A percentile compares a stretch with the other conserved stretches of the same genome.
These are phyloP conservation scores for Colletotrichum theobromicola DNA, from an alignment of 2,329 filamentous ascomycete species.

Conservation along the genomic window DNA sequence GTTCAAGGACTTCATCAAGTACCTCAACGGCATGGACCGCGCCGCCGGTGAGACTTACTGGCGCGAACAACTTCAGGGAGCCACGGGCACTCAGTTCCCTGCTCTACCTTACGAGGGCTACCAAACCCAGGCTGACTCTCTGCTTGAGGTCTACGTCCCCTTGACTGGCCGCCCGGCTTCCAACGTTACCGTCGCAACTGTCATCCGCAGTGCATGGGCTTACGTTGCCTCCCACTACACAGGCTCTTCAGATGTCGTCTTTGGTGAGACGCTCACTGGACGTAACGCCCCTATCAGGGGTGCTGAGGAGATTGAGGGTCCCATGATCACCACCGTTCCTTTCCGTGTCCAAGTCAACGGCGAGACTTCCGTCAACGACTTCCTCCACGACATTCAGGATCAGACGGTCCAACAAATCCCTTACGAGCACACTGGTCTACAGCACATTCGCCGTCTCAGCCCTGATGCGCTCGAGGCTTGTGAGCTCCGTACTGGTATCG, in stretches of 20 bases:
- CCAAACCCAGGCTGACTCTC: conserved; percentile 55
- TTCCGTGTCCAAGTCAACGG: conserved; percentile 53
- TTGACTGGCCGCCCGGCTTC: conserved; percentile 34
- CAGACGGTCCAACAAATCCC: conserved; percentile 63
- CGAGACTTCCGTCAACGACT: conserved; percentile 50
- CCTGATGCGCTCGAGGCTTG: conserved; percentile 60
- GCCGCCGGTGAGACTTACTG: conserved; percentile 49
- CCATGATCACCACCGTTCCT: conserved; percentile 66
- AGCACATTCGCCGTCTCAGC: conserved; percentile 63
- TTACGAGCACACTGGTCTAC: conserved; percentile 68
- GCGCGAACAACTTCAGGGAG: conserved; percentile 49
- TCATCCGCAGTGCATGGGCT: conserved; percentile 65
- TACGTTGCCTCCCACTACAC: conserved; percentile 59
- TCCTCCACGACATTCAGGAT: conserved; percentile 61
- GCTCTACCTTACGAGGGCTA: conserved; percentile 51
- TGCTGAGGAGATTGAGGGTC: conserved; percentile 61
- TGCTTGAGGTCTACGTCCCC: conserved; percentile 57
- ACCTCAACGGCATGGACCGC: conserved; percentile 44
- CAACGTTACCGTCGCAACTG: conserved; percentile 57
- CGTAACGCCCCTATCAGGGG: conserved; percentile 54
- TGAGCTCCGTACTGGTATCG: conserved; percentile 59
- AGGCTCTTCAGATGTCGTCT: conserved; percentile 57
- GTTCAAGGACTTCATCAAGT: conserved; percentile 56
- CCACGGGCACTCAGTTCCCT: conserved; percentile 52
- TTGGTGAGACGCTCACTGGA: conserved; percentile 65